phyloP scores from a whole-genome alignment of 441 rosid species.

The Iberis amara region DNA sequence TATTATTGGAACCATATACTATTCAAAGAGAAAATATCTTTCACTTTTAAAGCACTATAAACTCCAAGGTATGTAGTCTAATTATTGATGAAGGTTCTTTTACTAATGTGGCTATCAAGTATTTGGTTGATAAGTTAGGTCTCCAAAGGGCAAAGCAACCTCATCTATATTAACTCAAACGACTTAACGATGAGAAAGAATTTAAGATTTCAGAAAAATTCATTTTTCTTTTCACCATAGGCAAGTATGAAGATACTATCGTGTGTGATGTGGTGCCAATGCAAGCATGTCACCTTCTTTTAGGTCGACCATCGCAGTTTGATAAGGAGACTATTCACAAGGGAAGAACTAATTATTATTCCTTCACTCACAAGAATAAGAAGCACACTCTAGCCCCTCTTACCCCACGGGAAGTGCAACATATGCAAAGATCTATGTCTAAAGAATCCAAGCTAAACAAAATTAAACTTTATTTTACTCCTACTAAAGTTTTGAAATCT shows the following conservation, averaged over 20 bases:
- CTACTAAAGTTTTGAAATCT: neutral
- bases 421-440: rapidly evolving
- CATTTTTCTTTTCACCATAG: too few relatives aligned
- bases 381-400: neutral
- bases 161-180: neutral
- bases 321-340: neutral
- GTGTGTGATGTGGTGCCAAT: too few relatives aligned
- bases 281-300: too few relatives aligned
- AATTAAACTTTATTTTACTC: neutral
- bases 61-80: too few relatives aligned
- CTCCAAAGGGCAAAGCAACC: neutral
- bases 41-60: too few relatives aligned
- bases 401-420: neutral
- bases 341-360: too few relatives aligned
- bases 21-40: neutral
- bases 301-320: too few relatives aligned
- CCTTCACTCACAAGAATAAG: too few relatives aligned
- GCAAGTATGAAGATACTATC: too few relatives aligned
- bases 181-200: neutral
- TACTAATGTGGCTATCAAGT: neutral
- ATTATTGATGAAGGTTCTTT: too few relatives aligned
- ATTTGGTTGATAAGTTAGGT: neutral
- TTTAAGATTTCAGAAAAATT: too few relatives aligned
- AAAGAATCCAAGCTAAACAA: neutral
- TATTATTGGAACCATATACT: neutral